A percentile compares a stretch with the other conserved stretches of the same genome.
phyloP scores from a whole-genome alignment of 495 filamentous ascomycete species.

The Aspergillus nidulans region DNA sequence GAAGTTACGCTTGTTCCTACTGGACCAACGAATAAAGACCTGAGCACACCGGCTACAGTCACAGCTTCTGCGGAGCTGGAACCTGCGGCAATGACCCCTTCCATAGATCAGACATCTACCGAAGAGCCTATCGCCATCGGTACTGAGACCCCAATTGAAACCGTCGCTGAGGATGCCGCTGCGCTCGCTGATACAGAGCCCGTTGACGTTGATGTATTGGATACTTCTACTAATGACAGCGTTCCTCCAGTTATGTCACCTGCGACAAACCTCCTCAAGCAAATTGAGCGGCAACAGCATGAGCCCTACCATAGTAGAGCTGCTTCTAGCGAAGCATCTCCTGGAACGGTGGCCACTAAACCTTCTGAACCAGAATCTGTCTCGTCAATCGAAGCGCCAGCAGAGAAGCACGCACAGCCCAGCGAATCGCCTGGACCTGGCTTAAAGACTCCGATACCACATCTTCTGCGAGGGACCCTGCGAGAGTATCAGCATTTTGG shows the following conservation, averaged over 20 bases:
- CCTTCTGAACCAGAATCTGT: slow-evolving; percentile 65
- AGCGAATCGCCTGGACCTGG: slow-evolving; percentile 34
- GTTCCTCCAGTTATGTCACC: not conserved
- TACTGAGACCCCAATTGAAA: not conserved
- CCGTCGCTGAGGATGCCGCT: slow-evolving; percentile 10
- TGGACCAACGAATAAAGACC: slow-evolving; percentile 20
- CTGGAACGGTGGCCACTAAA: slow-evolving; percentile 61
- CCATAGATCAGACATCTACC: not conserved
- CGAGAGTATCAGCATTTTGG: slow-evolving; percentile 97
- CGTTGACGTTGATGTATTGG: slow-evolving; percentile 6
- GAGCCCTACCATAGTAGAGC: slow-evolving; percentile 30
- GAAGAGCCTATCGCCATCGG: not conserved
- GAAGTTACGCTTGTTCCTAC: slow-evolving; percentile 47
- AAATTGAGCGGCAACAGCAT: slow-evolving; percentile 15
- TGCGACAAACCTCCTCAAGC: not conserved
- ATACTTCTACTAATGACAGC: slow-evolving; percentile 1
- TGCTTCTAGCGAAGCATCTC: slow-evolving; percentile 46
- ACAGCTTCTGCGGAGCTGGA: not conserved
- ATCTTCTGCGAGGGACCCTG: slow-evolving; percentile 83
- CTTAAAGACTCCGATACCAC: slow-evolving; percentile 72
- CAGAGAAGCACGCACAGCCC: slow-evolving; percentile 31
- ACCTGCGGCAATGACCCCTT: slow-evolving; percentile 9
- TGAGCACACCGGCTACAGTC: not conserved
- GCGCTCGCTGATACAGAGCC: not conserved
- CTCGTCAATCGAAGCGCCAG: slow-evolving; percentile 50